phyloP scores from a whole-genome alignment of 495 filamentous ascomycete species.

The Trichocladium uniseriatum region DNA sequence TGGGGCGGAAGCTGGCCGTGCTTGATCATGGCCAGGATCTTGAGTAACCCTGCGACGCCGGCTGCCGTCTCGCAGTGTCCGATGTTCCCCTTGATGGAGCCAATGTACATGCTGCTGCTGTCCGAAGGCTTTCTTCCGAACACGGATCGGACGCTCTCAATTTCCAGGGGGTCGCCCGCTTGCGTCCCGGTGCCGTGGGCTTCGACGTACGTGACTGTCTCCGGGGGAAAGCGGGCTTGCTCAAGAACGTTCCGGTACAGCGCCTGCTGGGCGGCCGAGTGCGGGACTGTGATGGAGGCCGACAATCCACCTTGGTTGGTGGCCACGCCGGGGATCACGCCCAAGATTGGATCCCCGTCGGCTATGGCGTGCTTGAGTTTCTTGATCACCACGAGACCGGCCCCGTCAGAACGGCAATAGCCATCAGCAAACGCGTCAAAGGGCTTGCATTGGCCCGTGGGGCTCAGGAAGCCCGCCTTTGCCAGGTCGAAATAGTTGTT shows the following conservation, averaged over 20 bases:
- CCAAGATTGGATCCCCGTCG: constrained; percentile 46
- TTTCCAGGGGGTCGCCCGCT: constrained; percentile 30
- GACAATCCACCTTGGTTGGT: constrained; percentile 46
- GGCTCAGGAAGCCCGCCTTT: constrained; percentile 24
- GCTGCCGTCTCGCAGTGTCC: constrained; percentile 45
- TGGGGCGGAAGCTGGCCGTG: constrained; percentile 34
- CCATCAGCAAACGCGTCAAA: constrained; percentile 54
- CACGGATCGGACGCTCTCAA: constrained; percentile 23
- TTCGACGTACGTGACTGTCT: constrained; percentile 31
- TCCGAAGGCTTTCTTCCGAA: constrained; percentile 20
- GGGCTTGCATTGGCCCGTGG: constrained; percentile 39
- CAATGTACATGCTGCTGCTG: constrained; percentile 34
- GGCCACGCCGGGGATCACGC: constrained; percentile 44
- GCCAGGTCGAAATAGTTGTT: constrained; percentile 24
- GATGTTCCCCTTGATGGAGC: constrained; percentile 49
- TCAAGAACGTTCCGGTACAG: constrained; percentile 40
- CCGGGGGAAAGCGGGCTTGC: constrained; percentile 33
- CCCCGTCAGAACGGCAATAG: constrained; percentile 53
- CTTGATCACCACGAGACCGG: constrained; percentile 47
- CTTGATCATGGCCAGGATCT: constrained; percentile 40
- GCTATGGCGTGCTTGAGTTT: constrained; percentile 37
- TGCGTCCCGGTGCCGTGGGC: constrained; percentile 26
- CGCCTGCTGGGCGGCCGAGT: constrained; percentile 36
- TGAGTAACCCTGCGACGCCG: constrained; percentile 46
- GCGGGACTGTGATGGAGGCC: constrained; percentile 43